phyloP scores from a whole-genome alignment of 106 monocot genomes.

The Apostasia shenzhenica region DNA sequence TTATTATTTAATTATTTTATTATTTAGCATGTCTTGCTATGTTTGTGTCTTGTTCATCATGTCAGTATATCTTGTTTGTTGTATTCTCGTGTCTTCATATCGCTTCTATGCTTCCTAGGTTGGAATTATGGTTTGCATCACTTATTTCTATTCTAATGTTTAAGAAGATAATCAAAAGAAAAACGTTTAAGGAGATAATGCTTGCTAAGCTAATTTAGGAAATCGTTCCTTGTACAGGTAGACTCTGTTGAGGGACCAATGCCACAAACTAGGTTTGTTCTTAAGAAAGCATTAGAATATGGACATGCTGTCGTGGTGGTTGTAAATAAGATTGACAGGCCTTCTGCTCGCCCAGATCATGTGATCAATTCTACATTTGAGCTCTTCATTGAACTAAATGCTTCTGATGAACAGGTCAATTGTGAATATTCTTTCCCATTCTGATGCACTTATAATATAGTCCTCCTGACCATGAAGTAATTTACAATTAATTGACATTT shows the following conservation, averaged over 20 bases:
- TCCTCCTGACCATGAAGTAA: background rate
- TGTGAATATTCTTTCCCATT: background rate
- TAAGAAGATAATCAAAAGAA: no score
- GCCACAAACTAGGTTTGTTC: conserved; percentile 99
- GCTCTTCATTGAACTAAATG: conserved; percentile 99
- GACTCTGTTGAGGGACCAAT: conserved; percentile 99
- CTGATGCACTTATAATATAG: background rate
- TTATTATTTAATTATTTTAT: no score
- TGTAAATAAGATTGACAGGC: conserved; percentile 93
- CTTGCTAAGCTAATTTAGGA: background rate
- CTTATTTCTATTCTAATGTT: no score
- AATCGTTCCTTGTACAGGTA: conserved; percentile 39
- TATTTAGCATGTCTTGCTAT: no score
- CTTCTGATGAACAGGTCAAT: conserved; percentile 94
- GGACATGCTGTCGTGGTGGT: conserved; percentile 99
- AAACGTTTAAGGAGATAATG: no score
- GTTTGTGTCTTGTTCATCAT: no score
- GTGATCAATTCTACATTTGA: conserved; percentile 98
- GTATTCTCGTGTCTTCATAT: no score
- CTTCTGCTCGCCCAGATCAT: conserved; percentile 90
- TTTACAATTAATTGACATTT: background rate
- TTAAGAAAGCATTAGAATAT: conserved; percentile 99
- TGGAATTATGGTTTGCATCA: no score
- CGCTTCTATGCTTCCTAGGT: no score
- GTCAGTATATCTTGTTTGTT: no score